Percentiles rank a stretch among this genome's conserved stretches.
phyloP scores from a whole-genome alignment of 768 basidiomycete genomes.

The Favolaschia claudopus region DNA sequence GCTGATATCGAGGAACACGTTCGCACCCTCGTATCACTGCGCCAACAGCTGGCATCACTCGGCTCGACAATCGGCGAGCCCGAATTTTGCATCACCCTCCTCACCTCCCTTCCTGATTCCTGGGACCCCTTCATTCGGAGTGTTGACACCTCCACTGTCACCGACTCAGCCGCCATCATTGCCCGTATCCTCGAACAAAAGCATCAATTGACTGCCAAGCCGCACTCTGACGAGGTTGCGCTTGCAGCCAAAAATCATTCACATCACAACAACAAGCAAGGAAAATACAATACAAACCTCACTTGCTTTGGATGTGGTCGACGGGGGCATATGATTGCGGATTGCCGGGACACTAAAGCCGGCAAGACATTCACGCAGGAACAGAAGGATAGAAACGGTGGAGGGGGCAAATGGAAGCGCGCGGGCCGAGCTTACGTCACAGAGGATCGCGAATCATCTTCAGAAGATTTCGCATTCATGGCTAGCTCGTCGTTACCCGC shows the following conservation, averaged over 20 bases:
- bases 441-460: background rate
- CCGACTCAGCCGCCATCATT: conserved; percentile 25
- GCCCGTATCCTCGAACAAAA: conserved; percentile 33
- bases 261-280: background rate
- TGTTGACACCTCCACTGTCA: conserved; percentile 26
- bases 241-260: too few species aligned
- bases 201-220: conserved; percentile 8
- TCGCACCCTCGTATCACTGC: background rate
- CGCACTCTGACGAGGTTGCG: conserved; percentile 13
- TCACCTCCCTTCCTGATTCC: conserved; percentile 40
- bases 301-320: conserved; percentile 13
- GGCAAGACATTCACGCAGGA: conserved; percentile 10
- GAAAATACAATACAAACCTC: conserved; percentile 1
- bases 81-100: conserved; percentile 4
- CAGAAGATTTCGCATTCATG: conserved; percentile 11
- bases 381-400: background rate
- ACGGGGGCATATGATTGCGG: conserved; percentile 2
- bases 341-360: conserved; percentile 3
- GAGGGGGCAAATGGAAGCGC: background rate
- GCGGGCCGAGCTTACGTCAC: background rate
- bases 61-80: background rate
- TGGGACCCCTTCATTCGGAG: conserved; percentile 40
- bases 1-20: conserved; percentile 33
- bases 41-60: background rate
- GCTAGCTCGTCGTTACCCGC: background rate